Conservation (phyloP, 768 basidiomycete genomes). For the Rhodotorula diobovata region DNA sequence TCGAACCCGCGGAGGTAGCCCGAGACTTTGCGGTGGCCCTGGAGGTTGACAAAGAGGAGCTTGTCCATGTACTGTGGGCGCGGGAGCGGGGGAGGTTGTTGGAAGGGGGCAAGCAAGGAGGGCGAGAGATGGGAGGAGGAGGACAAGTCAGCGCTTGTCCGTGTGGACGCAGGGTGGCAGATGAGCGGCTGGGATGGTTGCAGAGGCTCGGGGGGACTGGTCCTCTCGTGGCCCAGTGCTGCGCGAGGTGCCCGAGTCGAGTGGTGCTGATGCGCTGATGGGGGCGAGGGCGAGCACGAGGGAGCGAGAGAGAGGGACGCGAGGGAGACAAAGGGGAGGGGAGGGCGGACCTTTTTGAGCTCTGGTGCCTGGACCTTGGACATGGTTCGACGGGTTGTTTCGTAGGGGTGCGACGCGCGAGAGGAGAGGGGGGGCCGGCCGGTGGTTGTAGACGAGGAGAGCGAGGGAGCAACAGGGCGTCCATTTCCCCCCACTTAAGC, state of each 20-base stretch:
- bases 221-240: no score
- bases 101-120: not conserved
- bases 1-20: conserved; percentile 94
- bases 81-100: not conserved
- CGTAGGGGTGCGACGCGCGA: not conserved
- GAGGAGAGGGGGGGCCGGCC: no score
- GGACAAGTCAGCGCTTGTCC: not conserved
- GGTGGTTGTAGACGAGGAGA: not conserved
- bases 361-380: conserved; percentile 92
- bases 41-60: conserved; percentile 81
- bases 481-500: not conserved
- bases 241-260: no score
- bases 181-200: no score
- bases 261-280: not conserved
- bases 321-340: not conserved
- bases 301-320: not conserved
- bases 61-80: conserved; percentile 91
- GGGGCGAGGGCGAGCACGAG: not conserved
- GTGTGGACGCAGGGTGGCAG: no score
- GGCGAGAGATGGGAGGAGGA: not conserved
- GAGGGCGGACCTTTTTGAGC: conserved; percentile 80
- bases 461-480: not conserved
- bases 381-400: not conserved
- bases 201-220: no score
- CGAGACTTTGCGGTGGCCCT: conserved; percentile 80